A percentile compares a stretch with the other conserved stretches of the same genome.
Conservation (phyloP, 2,329 filamentous ascomycete species). For the Huntiella omanensis region DNA sequence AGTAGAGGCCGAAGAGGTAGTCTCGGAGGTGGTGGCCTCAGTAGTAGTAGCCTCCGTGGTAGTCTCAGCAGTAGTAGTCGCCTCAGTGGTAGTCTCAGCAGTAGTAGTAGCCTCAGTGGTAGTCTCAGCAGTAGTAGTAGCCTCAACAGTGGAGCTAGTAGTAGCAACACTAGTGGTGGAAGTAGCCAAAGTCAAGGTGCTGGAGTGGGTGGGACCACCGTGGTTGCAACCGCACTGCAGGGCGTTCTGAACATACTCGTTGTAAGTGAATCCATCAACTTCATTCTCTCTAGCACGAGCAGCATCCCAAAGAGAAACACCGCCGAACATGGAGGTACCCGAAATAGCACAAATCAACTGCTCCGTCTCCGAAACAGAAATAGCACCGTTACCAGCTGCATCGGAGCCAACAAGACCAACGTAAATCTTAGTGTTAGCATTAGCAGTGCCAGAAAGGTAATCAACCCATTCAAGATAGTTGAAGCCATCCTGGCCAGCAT, state of each 20-base stretch:
- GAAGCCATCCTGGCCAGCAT: conserved; percentile 18
- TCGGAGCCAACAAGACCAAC: conserved; percentile 23
- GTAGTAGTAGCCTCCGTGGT: conserved; percentile 8
- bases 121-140: conserved; percentile 9
- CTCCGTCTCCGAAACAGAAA: conserved; percentile 18
- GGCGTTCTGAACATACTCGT: conserved; percentile 20
- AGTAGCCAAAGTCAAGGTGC: conserved; percentile 10
- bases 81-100: not conserved
- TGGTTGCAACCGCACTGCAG: conserved; percentile 21
- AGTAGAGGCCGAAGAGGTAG: conserved; percentile 1
- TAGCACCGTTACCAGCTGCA: conserved; percentile 18
- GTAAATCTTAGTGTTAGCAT: conserved; percentile 25
- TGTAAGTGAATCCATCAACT: conserved; percentile 19
- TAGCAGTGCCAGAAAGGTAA: conserved; percentile 19
- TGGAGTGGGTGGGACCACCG: conserved; percentile 15
- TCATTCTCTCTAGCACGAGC: conserved; percentile 18
- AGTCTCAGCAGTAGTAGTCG: conserved; percentile 4
- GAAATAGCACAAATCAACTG: conserved; percentile 22
- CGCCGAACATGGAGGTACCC: conserved; percentile 22
- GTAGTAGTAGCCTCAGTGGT: conserved; percentile 1
- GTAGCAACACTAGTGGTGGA: conserved; percentile 11
- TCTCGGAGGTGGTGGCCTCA: conserved; percentile 2
- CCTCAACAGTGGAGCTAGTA: conserved; percentile 8
- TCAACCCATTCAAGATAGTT: conserved; percentile 26
- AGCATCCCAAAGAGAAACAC: conserved; percentile 28